phyloP scores from a whole-genome alignment of 129 eudicot species.

The Chrysanthemum lavandulifolium region DNA sequence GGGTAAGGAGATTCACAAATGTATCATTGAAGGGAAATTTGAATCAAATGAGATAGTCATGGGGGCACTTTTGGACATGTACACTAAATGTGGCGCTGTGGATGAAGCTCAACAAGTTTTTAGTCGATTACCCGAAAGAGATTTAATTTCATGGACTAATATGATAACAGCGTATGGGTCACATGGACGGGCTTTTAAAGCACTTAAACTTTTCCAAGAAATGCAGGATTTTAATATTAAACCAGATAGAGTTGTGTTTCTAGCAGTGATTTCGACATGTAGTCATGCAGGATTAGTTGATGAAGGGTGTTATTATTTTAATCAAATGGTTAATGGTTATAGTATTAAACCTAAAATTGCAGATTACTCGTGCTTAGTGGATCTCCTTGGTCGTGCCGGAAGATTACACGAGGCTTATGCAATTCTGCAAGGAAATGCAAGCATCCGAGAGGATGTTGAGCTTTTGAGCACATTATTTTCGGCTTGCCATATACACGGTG shows the following conservation, averaged over 20 bases:
- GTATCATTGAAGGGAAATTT: not conserved
- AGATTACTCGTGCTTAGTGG: not conserved
- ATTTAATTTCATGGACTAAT: not conserved
- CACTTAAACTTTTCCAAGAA: not conserved
- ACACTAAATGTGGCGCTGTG: not conserved
- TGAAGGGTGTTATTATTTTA: not conserved
- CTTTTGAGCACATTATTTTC: not conserved
- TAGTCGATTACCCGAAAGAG: too few species aligned
- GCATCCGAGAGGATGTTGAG: not conserved
- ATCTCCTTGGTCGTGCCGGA: not conserved
- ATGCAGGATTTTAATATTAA: not conserved
- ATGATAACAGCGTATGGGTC: not conserved
- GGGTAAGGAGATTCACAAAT: not conserved
- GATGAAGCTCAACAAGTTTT: not conserved
- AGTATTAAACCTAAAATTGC: not conserved
- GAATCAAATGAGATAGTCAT: not conserved
- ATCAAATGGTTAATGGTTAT: not conserved
- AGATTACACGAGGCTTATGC: not conserved
- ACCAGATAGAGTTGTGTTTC: constrained; percentile 1
- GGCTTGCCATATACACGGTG: not conserved
- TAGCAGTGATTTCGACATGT: not conserved
- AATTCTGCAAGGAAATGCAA: not conserved
- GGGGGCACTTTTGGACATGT: not conserved
- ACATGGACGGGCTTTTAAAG: not conserved
- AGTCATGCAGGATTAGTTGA: not conserved